phyloP scores from a whole-genome alignment of 2,329 filamentous ascomycete species.

The Hypoxylon sp. region DNA sequence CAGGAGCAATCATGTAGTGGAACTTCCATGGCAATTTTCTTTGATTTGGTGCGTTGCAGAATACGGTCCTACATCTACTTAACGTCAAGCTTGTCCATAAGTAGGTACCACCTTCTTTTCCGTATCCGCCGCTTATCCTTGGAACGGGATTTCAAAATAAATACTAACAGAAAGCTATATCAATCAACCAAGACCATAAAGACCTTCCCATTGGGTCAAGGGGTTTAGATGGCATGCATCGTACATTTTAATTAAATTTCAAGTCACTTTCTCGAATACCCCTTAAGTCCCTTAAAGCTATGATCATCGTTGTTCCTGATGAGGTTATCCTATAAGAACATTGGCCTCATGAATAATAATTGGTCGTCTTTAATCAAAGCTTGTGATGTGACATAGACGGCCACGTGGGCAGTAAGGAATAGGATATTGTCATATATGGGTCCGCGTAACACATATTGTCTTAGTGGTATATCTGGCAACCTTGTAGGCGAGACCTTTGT shows the following conservation, averaged over 20 bases:
- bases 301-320: neutral
- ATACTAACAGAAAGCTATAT: neutral
- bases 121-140: neutral
- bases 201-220: neutral
- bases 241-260: neutral
- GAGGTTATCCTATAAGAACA: neutral
- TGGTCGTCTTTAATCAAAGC: neutral
- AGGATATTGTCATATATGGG: slow-evolving; percentile 9
- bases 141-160: neutral
- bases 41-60: neutral
- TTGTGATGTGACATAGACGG: slow-evolving; percentile 1
- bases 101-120: neutral
- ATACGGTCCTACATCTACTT: neutral
- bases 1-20: neutral
- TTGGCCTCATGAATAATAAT: neutral
- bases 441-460: slow-evolving; percentile 15
- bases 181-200: neutral
- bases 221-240: neutral
- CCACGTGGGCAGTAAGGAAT: slow-evolving; percentile 30
- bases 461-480: neutral
- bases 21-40: neutral
- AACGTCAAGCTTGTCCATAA: neutral
- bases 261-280: neutral
- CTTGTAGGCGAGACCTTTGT: neutral
- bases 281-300: neutral